These are phyloP conservation scores for Naganishia vaughanmartiniae DNA, from an alignment of 768 basidiomycete species.

Conservation along the genomic window DNA sequence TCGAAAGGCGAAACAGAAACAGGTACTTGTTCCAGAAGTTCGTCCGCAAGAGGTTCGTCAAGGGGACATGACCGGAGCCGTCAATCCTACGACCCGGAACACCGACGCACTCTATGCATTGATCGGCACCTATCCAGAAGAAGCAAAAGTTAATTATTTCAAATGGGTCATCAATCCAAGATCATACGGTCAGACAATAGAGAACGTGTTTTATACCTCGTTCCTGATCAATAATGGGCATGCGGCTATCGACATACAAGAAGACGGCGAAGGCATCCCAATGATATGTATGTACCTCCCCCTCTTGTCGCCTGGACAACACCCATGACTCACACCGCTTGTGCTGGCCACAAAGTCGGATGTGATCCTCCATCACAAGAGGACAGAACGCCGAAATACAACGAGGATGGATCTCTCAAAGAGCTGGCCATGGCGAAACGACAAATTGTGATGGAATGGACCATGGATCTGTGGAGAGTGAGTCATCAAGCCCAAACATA, in stretches of 20 bases:
- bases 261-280: conserved; percentile 62
- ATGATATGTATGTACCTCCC: conserved; percentile 62
- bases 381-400: conserved; percentile 49
- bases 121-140: neutral
- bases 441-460: conserved; percentile 88
- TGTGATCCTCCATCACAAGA: conserved; percentile 66
- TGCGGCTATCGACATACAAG: conserved; percentile 52
- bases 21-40: conserved; percentile 62
- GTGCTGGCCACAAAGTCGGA: conserved; percentile 54
- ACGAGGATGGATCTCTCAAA: conserved; percentile 47
- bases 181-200: conserved; percentile 88
- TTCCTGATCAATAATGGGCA: conserved; percentile 83
- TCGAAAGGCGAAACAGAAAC: conserved; percentile 67
- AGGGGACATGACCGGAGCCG: conserved; percentile 40
- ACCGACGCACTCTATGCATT: conserved; percentile 55
- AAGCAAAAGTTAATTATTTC: conserved; percentile 58
- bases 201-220: conserved; percentile 92
- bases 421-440: conserved; percentile 65
- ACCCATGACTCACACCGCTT: neutral
- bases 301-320: neutral
- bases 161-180: conserved; percentile 82
- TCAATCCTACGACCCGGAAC: conserved; percentile 87
- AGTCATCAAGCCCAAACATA: conserved; percentile 34
- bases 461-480: conserved; percentile 85
- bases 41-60: conserved; percentile 65